Base-by-base conservation (phyloP, 2,329 filamentous ascomycete genomes). In the Fusarium penzigii region DNA sequence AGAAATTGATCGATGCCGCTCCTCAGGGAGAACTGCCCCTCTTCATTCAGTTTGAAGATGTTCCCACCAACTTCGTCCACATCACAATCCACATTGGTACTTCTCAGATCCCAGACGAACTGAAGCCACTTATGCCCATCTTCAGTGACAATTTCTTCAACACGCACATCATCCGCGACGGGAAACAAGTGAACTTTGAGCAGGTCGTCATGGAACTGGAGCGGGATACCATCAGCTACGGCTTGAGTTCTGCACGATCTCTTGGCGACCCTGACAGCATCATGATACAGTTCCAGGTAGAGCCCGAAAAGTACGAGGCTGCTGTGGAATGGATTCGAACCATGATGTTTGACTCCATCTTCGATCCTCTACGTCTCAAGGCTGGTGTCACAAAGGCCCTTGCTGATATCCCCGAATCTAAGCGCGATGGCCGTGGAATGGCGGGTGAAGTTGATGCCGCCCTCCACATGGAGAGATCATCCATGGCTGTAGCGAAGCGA, bases 21-120 rank as follows among this genome's bases (percentile, higher is more conserved):
- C 78, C 81, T 38, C 59, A 75, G 16, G 77, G 75, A 7, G 72
- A 86, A 36, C 69, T 86, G n/a, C 88, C 91, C 0, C 76, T 97
- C 3, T 99, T 97, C 72, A 80, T 99, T n/a, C 93, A 99, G 72
- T 99, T 95, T 60, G 94, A 99, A 72, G 87, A 96, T 65, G 92
- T 97, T 13, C 87, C 88, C 2, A 95, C 90, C 53, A 96, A 91
- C 67, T 99, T 99, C 69, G 91, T 96, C 7, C 88, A 93, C 62
- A 81, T 97, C 52, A 87, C 85, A 44, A 73, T 97, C 17, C 84
- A 94, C 50, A 78, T 97, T 45, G 90, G 90, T 47, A 96, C 92
- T 1, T 82, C 85, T 2, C 78, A 84, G 32, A 78, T 97, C 1
- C 90, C 92, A 0, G 81, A 88, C n/a, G 83, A 92, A 57, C 81